Percentiles rank a stretch among this genome's conserved stretches.
phyloP scores from a whole-genome alignment of 495 filamentous ascomycete genomes.

The Peziza echinospora region DNA sequence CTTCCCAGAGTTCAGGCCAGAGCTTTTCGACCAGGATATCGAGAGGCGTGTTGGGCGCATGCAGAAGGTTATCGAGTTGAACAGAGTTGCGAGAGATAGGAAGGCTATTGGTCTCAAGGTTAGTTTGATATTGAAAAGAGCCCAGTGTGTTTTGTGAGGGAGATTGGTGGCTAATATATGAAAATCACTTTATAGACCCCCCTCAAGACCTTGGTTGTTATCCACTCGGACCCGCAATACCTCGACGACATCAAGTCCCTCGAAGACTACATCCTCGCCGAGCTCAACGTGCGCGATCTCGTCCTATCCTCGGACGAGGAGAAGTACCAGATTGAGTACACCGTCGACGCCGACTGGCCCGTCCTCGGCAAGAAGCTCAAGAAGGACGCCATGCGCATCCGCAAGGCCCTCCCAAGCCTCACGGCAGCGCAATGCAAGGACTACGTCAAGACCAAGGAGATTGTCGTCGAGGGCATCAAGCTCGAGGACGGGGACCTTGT shows the following conservation, averaged over 20 bases:
- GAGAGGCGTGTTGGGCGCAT: slow-evolving; percentile 74
- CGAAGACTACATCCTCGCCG: slow-evolving; percentile 65
- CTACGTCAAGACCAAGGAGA: slow-evolving; percentile 46
- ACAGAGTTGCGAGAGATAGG: slow-evolving; percentile 64
- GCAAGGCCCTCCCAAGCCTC: slow-evolving; percentile 65
- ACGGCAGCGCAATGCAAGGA: slow-evolving; percentile 55
- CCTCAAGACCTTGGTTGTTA: slow-evolving; percentile 71
- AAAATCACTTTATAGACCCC: slow-evolving; percentile 50
- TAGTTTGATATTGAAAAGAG: not conserved
- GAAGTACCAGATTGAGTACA: slow-evolving; percentile 80
- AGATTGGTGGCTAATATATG: not conserved
- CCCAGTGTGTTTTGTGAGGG: not conserved
- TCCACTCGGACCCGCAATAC: slow-evolving; percentile 64
- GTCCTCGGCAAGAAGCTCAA: slow-evolving; percentile 89
- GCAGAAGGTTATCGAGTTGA: slow-evolving; percentile 88
- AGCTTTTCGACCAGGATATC: slow-evolving; percentile 68
- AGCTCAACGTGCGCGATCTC: slow-evolving; percentile 76
- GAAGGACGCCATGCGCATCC: slow-evolving; percentile 75
- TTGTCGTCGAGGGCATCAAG: slow-evolving; percentile 64
- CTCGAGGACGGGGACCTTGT: slow-evolving; percentile 63
- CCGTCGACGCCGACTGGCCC: slow-evolving; percentile 73
- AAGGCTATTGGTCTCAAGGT: slow-evolving; percentile 47
- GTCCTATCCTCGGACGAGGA: slow-evolving; percentile 68
- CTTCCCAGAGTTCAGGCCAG: slow-evolving; percentile 70
- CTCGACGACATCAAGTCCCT: slow-evolving; percentile 71